Percentiles rank a stretch among this genome's conserved stretches.
Evolutionary conservation across 164 flowering plant species (phyloP).

Genomic region (Chloranthus sessilifolius): DNA sequence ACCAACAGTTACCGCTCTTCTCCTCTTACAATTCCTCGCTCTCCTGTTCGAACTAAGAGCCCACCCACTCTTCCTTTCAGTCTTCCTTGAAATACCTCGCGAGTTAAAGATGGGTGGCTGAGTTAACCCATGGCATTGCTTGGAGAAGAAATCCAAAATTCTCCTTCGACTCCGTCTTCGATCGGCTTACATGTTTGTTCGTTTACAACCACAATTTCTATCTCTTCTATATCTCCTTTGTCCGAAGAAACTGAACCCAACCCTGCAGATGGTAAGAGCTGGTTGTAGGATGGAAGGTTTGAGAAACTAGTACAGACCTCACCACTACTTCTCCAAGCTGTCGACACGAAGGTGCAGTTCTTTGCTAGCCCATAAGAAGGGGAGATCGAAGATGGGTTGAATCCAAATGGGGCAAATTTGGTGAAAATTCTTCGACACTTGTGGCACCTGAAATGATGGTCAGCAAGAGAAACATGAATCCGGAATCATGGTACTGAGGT

Average conservation of each 20-base stretch:
- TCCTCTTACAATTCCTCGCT: conserved; percentile 49
- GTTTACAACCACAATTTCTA: conserved; percentile 42
- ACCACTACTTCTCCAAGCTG: conserved; percentile 49
- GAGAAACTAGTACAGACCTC: conserved; percentile 9
- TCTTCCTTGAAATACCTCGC: conserved; percentile 34
- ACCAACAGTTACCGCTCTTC: conserved; percentile 49
- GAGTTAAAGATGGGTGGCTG: conserved; percentile 47
- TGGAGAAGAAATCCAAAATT: conserved; percentile 64
- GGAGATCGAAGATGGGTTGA: conserved; percentile 37
- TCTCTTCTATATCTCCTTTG: conserved; percentile 31
- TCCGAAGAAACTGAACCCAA: conserved; percentile 16
- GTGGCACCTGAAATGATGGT: conserved; percentile 61
- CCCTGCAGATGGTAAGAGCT: conserved; percentile 55
- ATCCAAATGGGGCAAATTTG: conserved; percentile 33
- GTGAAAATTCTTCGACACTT: conserved; percentile 41
- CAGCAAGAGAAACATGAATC: conserved; percentile 62
- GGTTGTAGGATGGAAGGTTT: conserved; percentile 29
- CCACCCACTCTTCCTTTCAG: conserved; percentile 20
- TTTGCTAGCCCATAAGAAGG: conserved; percentile 80
- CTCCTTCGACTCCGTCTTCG: conserved; percentile 65
- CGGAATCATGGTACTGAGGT: conserved; percentile 81
- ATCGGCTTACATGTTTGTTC: conserved; percentile 47
- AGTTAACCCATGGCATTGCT: conserved; percentile 66
- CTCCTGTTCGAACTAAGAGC: conserved; percentile 53
- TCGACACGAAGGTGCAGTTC: conserved; percentile 75